A percentile compares a stretch with the other conserved stretches of the same genome.
Evolutionary conservation across 139 green algal genomes (phyloP).

Genomic region (Chlamydomonas incerta): DNA sequence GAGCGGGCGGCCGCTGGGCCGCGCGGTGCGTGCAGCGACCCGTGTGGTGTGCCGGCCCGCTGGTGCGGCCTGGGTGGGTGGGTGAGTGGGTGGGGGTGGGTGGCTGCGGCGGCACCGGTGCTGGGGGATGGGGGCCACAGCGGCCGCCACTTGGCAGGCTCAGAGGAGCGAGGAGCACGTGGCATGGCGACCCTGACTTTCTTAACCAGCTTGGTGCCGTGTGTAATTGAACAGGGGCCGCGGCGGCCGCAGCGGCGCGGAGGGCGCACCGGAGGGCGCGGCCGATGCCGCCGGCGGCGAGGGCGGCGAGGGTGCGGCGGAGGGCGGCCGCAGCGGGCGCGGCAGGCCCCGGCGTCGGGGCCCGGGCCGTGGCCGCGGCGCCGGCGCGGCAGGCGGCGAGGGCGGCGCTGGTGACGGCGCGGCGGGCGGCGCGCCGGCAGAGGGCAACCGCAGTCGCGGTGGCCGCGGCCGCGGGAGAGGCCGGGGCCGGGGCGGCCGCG

Average conservation of each 20-base stretch:
- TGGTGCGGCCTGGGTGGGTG: not conserved
- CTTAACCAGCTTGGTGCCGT: no score
- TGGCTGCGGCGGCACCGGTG: no score
- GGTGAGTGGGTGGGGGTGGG: no score
- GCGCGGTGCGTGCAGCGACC: no score
- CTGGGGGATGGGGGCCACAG: no score
- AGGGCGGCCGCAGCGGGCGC: not conserved
- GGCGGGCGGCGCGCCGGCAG: not conserved
- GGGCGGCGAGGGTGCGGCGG: not conserved
- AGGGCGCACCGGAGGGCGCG: not conserved
- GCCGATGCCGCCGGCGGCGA: not conserved
- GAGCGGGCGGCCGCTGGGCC: no score
- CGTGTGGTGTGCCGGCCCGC: not conserved
- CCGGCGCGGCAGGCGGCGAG: not conserved
- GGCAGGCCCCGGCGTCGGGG: not conserved
- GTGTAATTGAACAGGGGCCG: no score
- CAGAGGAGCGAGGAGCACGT: no score
- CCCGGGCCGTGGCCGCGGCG: not conserved
- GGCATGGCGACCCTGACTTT: no score
- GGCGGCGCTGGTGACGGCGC: not conserved
- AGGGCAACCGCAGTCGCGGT: not conserved
- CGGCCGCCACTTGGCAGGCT: no score
- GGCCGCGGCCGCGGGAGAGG: conserved; percentile 25
- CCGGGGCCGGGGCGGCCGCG: conserved; percentile 8
- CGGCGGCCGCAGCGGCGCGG: not conserved